These are phyloP conservation scores for Phoma herbarum DNA, from an alignment of 2,329 filamentous ascomycete genomes.

Conservation along the genomic window DNA sequence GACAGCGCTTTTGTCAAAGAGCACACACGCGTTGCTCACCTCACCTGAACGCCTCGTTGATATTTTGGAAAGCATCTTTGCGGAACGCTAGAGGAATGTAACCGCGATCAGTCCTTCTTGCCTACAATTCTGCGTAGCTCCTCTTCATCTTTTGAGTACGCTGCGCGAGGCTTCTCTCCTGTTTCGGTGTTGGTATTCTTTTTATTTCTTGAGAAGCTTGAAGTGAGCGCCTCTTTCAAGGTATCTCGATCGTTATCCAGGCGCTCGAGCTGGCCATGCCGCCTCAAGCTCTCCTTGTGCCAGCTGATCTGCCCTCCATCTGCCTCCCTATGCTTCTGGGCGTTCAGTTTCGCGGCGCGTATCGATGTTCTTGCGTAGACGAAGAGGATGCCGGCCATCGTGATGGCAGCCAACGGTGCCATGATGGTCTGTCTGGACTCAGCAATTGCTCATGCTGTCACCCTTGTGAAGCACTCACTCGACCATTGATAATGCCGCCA, in stretches of 20 bases:
- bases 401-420: slow-evolving; percentile 69
- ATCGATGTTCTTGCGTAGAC: slow-evolving; percentile 72
- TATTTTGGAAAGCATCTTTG: not conserved
- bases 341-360: slow-evolving; percentile 71
- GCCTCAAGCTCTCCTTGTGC: slow-evolving; percentile 63
- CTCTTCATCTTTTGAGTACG: slow-evolving; percentile 50
- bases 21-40: not conserved
- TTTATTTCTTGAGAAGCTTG: slow-evolving; percentile 42
- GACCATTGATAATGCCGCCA: slow-evolving; percentile 49
- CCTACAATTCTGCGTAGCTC: slow-evolving; percentile 51
- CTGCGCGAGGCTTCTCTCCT: slow-evolving; percentile 39
- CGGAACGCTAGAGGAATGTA: not conserved
- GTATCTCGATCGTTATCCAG: slow-evolving; percentile 50
- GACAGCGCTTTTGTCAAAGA: not conserved
- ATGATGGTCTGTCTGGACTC: slow-evolving; percentile 57
- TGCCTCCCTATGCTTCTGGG: slow-evolving; percentile 65
- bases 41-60: slow-evolving; percentile 1
- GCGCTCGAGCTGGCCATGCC: slow-evolving; percentile 61
- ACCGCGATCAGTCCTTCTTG: slow-evolving; percentile 38
- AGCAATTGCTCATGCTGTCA: not conserved
- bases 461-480: slow-evolving; percentile 28
- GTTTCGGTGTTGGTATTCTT: slow-evolving; percentile 36
- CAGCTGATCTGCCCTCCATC: slow-evolving; percentile 65
- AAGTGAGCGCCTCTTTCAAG: slow-evolving; percentile 46
- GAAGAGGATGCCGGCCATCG: slow-evolving; percentile 68